phyloP scores from a whole-genome alignment of 345 rosid species.

The Raphanus raphanistrum region DNA sequence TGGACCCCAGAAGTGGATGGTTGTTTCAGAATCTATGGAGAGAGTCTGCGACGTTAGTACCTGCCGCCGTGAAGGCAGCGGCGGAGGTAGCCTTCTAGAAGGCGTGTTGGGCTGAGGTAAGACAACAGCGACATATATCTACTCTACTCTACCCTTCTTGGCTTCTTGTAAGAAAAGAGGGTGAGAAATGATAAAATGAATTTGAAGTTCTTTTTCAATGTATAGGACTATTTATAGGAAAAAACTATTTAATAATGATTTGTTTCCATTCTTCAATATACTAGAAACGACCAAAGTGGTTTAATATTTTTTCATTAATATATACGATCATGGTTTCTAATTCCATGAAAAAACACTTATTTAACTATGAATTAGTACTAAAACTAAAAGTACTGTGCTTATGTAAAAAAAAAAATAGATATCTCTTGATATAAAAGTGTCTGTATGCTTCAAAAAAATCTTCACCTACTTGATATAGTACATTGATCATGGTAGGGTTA shows the following conservation, averaged over 20 bases:
- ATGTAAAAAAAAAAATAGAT: no score
- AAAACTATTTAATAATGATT: conserved; percentile 2
- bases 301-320: no score
- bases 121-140: conserved; percentile 40
- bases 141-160: conserved; percentile 38
- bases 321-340: no score
- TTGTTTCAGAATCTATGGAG: conserved; percentile 53
- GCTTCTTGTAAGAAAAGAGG: not conserved
- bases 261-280: conserved; percentile 5
- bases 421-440: no score
- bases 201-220: not conserved
- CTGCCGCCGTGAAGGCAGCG: conserved; percentile 64
- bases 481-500: no score
- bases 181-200: not conserved
- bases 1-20: conserved; percentile 79
- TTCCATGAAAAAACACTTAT: no score
- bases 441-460: no score
- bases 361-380: no score
- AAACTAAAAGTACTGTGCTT: no score
- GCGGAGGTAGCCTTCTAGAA: conserved; percentile 66
- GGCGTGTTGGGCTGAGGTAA: conserved; percentile 60
- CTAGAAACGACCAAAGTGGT: no score
- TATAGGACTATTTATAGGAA: not conserved
- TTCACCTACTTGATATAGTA: no score
- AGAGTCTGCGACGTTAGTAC: conserved; percentile 54